Evolutionary conservation across 352 stramenopile species (phyloP), one percentile per base, ranked within the genome.

Genomic region (Globisporangium okanoganense): DNA sequence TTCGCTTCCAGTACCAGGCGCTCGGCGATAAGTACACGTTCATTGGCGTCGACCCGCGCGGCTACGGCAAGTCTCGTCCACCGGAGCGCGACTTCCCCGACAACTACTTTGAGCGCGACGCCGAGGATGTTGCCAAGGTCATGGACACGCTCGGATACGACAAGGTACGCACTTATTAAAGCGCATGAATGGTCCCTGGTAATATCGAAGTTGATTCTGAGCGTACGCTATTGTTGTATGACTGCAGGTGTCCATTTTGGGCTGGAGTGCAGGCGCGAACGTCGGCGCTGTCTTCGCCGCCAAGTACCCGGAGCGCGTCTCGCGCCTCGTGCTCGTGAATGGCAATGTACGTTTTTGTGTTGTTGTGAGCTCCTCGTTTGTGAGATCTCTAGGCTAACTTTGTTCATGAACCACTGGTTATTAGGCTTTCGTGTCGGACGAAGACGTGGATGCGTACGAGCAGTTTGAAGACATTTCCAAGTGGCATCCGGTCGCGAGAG

Each of bases 191-290:
- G 24, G 31, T 47, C n/a, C n/a, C 29, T 33, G 29, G 33, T 29
- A 16, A 48, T 51, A 40, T 44, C 22, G n/a, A 31, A 8, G 7
- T 3, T 25, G 44, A 16, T 36, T 9, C 22, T 66, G 18, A 55
- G 12, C 27, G 45, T 58, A 10, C 14, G 22, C 36, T 50, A 18
- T 25, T 64, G 10, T 24, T 44, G 49, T n/a, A 24, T 55, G 48
- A 9, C 8, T 38, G 78, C 65, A 83, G 74, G 89, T 85, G 44
- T 88, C 82, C 61, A 73, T 93, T 27, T 44, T 94, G 31, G 85
- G 83, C 25, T 90, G 79, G 73, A 89, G 82, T 50, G 79, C 86
- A 16, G 85, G 85, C 27, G 85, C 85, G 45, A 94, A 93, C 64
- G 74, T 85, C 16, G 75, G 73, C 43, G 83, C 82, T 27, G 82